A percentile compares a stretch with the other conserved stretches of the same genome.
Conservation (phyloP, 345 rosid genomes). For the Combretum micranthum region DNA sequence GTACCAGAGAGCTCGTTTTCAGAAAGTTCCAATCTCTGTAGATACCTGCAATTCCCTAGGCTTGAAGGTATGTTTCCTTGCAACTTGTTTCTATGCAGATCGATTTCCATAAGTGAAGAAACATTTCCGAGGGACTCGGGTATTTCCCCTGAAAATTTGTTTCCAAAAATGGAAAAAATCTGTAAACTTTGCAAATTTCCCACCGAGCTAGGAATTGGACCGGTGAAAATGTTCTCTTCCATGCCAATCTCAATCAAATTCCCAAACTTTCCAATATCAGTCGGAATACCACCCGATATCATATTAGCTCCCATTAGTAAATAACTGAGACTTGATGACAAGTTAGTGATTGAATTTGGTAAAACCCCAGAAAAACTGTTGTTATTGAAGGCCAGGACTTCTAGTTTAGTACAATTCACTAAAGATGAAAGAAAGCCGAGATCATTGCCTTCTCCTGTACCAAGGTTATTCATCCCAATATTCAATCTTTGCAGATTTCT, state of each 20-base stretch:
- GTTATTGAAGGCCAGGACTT: constrained; percentile 14
- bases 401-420: constrained; percentile 19
- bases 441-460: constrained; percentile 15
- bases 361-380: constrained; percentile 17
- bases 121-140: constrained; percentile 31
- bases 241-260: constrained; percentile 10
- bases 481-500: constrained; percentile 11
- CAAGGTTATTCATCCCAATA: constrained; percentile 17
- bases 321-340: constrained; percentile 11
- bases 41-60: constrained; percentile 5
- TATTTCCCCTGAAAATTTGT: constrained; percentile 28
- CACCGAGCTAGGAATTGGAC: constrained; percentile 16
- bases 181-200: constrained; percentile 16
- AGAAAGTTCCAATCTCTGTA: not conserved
- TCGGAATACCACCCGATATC: constrained; percentile 20
- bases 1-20: constrained; percentile 11
- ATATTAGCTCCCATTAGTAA: constrained; percentile 17
- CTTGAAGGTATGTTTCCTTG: constrained; percentile 14
- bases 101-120: too few relatives aligned
- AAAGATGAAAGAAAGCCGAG: constrained; percentile 18
- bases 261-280: constrained; percentile 7
- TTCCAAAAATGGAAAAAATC: constrained; percentile 19
- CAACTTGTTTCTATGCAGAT: constrained; percentile 6
- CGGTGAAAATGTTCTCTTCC: constrained; percentile 17
- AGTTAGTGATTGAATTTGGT: constrained; percentile 14